These are phyloP conservation scores for Azolla pinnata DNA, from an alignment of 75 land plant species.

Conservation along the genomic window DNA sequence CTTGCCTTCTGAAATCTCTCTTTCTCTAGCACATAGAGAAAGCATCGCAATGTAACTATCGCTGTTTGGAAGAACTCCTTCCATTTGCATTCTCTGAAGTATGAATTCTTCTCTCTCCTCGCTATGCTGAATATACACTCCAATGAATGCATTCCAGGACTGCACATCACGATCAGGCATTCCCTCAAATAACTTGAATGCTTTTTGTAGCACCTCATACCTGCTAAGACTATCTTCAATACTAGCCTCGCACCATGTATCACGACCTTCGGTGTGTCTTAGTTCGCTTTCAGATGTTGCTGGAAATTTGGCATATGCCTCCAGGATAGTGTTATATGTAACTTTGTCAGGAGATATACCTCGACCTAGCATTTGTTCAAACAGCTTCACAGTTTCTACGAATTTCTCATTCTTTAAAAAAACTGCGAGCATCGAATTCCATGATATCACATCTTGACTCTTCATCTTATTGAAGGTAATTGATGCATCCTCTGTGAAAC, in stretches of 20 bases:
- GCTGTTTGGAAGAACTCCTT: not conserved
- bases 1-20: not conserved
- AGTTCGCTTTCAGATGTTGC: too few relatives aligned
- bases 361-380: constrained; percentile 16
- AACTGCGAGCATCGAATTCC: constrained; percentile 23
- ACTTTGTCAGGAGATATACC: constrained; percentile 12
- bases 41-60: not conserved
- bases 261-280: too few relatives aligned
- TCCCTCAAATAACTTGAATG: constrained; percentile 14
- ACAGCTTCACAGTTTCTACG: constrained; percentile 4
- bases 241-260: too few relatives aligned
- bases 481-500: constrained; percentile 11
- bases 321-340: constrained; percentile 12
- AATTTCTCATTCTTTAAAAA: not conserved
- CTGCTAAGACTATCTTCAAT: not conserved
- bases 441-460: constrained; percentile 13
- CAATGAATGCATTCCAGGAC: constrained; percentile 20
- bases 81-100: not conserved
- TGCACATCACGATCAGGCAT: constrained; percentile 13
- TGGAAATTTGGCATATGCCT: not conserved
- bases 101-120: not conserved
- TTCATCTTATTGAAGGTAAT: constrained; percentile 13
- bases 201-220: constrained; percentile 3
- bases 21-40: not conserved
- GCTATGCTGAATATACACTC: not conserved